phyloP scores from a whole-genome alignment of 208 protist genomes.

The Trypanosomatidae sp. region DNA sequence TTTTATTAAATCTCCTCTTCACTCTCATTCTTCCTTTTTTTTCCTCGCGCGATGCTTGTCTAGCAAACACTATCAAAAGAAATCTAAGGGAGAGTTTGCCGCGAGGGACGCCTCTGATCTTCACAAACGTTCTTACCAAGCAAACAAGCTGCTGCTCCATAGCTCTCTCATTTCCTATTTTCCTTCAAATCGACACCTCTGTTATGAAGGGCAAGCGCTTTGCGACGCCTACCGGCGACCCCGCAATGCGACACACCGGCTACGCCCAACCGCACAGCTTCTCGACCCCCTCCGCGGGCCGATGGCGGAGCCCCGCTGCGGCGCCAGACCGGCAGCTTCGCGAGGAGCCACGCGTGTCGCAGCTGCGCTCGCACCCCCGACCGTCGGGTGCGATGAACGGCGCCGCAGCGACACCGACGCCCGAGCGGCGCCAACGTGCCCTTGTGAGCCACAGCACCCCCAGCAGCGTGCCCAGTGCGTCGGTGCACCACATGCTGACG shows the following conservation, averaged over 20 bases:
- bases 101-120: too few relatives aligned
- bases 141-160: too few relatives aligned
- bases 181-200: too few relatives aligned
- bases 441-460: too few relatives aligned
- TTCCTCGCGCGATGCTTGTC: too few relatives aligned
- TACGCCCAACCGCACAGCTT: slow-evolving; percentile 15
- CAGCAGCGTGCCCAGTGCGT: slow-evolving; percentile 6
- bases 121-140: too few relatives aligned
- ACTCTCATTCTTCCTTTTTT: too few relatives aligned
- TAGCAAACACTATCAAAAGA: too few relatives aligned
- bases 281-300: slow-evolving; percentile 3
- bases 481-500: slow-evolving; percentile 54
- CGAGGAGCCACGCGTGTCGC: background rate
- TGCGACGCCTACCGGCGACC: slow-evolving; percentile 14
- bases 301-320: slow-evolving; percentile 2
- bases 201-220: slow-evolving; percentile 25
- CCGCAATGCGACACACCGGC: slow-evolving; percentile 2
- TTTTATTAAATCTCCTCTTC: too few relatives aligned
- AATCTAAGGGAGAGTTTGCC: too few relatives aligned
- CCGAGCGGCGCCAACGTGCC: background rate
- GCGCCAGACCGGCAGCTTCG: background rate
- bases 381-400: background rate
- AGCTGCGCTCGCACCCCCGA: background rate
- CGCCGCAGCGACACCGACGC: slow-evolving; percentile 11
- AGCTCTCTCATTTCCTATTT: too few relatives aligned